These are phyloP conservation scores for Angophora floribunda DNA, from an alignment of 345 rosid species.

Conservation along the genomic window DNA sequence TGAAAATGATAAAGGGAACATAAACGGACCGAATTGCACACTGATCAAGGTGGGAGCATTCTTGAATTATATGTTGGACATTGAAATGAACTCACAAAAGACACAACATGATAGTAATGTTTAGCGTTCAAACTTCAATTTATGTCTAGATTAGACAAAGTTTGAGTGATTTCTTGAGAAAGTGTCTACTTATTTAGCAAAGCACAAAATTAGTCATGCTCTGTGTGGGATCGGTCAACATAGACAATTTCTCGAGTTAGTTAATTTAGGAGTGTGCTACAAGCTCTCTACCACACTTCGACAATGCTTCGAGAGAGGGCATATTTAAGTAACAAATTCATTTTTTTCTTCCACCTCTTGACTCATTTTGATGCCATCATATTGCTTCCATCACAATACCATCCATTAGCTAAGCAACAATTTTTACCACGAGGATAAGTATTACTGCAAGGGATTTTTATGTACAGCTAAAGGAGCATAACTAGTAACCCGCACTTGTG, in stretches of 20 bases:
- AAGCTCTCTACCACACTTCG: too few species aligned
- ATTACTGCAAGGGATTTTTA: background rate
- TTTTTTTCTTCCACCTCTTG: background rate
- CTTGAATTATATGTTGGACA: too few species aligned
- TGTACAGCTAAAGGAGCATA: background rate
- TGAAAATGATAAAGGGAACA: background rate
- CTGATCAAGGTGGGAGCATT: background rate
- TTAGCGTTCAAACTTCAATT: too few species aligned
- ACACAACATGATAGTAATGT: fast-evolving
- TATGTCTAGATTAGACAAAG: background rate
- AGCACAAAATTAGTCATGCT: background rate
- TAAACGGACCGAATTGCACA: fast-evolving
- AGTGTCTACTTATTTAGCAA: background rate
- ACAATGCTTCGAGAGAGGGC: too few species aligned
- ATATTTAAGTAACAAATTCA: background rate
- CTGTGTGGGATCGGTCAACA: too few species aligned
- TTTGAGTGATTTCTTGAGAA: background rate
- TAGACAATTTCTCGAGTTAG: too few species aligned
- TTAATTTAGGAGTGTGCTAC: background rate
- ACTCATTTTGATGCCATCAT: background rate
- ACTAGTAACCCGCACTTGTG: fast-evolving
- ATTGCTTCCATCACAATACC: background rate
- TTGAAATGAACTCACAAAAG: background rate
- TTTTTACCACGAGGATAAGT: fast-evolving
- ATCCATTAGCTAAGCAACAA: background rate